phyloP scores from a whole-genome alignment of 306 rosid species.

The Dalbergia cultrata region DNA sequence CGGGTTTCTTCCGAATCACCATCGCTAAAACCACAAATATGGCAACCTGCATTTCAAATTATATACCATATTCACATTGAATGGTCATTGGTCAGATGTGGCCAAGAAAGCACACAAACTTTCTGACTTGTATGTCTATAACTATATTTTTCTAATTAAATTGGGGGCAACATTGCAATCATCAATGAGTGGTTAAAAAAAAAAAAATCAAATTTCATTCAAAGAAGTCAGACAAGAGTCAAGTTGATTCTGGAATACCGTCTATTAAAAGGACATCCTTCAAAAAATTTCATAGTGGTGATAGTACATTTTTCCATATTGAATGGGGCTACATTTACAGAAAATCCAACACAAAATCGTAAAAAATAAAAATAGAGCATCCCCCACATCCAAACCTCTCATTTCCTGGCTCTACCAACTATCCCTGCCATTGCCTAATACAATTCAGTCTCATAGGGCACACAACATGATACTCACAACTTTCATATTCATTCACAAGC shows the following conservation, averaged over 20 bases:
- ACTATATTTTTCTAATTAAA: not conserved
- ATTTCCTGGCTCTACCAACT: not conserved
- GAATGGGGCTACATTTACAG: slow-evolving; percentile 8
- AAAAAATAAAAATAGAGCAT: slow-evolving; percentile 15
- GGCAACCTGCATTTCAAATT: slow-evolving; percentile 57
- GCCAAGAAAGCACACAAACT: slow-evolving; percentile 7
- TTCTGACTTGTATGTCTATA: not conserved
- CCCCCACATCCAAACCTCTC: slow-evolving; percentile 16
- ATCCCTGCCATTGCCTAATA: slow-evolving; percentile 10
- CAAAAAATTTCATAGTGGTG: not conserved
- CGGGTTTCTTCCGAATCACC: slow-evolving; percentile 59
- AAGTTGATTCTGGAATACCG: slow-evolving; percentile 19
- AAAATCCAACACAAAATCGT: slow-evolving; percentile 11
- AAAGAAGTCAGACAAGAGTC: slow-evolving; percentile 22
- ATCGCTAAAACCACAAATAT: slow-evolving; percentile 60
- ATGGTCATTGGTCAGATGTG: slow-evolving; percentile 16
- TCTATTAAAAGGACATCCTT: slow-evolving; percentile 13
- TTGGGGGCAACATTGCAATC: slow-evolving; percentile 25
- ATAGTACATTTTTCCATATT: not conserved
- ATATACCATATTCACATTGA: slow-evolving; percentile 18
- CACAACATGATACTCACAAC: not conserved
- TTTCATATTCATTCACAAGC: slow-evolving; percentile 21
- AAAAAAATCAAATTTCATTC: slow-evolving; percentile 3
- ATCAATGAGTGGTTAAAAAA: slow-evolving; percentile 1
- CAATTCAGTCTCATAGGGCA: not conserved